Evolutionary conservation across 768 basidiomycete species (phyloP).

Genomic region (Cyathus striatus): DNA sequence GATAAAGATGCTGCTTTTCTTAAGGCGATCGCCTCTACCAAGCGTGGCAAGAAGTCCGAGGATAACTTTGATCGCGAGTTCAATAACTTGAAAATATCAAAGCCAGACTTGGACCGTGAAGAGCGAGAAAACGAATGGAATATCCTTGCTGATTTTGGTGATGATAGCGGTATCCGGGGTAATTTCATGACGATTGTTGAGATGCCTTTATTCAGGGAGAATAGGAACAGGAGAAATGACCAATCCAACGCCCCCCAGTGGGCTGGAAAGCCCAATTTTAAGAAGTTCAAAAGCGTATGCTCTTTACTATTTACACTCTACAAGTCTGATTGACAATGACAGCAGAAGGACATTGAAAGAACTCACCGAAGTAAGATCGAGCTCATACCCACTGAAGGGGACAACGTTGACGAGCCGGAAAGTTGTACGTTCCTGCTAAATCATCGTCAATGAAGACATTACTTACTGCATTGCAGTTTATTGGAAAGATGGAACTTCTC

Average conservation of each 20-base stretch:
- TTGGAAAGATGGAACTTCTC: conserved; percentile 41
- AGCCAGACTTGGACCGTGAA: conserved; percentile 46
- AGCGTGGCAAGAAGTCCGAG: conserved; percentile 61
- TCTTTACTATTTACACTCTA: not conserved
- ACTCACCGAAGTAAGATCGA: conserved; percentile 45
- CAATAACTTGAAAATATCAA: conserved; percentile 68
- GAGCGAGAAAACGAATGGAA: conserved; percentile 53
- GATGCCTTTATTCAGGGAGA: conserved; percentile 45
- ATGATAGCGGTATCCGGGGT: conserved; percentile 55
- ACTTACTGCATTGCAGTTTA: conserved; percentile 64
- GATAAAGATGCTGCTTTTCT: conserved; percentile 70
- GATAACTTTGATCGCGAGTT: conserved; percentile 78
- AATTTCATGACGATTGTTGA: conserved; percentile 81
- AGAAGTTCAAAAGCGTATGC: conserved; percentile 72
- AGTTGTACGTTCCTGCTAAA: too few relatives aligned
- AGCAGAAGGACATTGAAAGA: too few relatives aligned
- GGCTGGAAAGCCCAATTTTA: conserved; percentile 61
- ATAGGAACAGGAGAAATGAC: conserved; percentile 7
- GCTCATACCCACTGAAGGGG: conserved; percentile 43
- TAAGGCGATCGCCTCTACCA: conserved; percentile 69
- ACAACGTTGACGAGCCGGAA: too few relatives aligned
- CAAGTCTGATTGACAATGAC: conserved; percentile 16
- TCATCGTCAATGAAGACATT: too few relatives aligned
- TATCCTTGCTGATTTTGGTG: conserved; percentile 60
- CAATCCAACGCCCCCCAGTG: conserved; percentile 24